phyloP scores from a whole-genome alignment of 208 protist genomes.

The Trypanosomatidae sp. region DNA sequence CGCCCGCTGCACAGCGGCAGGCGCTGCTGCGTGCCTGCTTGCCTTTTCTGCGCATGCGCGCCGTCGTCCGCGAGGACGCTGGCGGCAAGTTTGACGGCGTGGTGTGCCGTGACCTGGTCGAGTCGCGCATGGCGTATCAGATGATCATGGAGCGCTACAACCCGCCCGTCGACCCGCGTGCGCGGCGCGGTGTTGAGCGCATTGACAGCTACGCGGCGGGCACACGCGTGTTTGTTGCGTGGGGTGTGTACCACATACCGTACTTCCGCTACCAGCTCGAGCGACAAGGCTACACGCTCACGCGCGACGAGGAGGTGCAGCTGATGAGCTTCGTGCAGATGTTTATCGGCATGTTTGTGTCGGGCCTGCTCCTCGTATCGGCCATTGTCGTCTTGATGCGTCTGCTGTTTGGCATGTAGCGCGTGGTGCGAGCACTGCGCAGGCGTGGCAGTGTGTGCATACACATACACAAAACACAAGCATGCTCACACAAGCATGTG shows the following conservation, averaged over 20 bases:
- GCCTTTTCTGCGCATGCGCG: constrained; percentile 54
- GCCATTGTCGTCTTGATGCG: not conserved
- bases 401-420: constrained; percentile 1
- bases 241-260: constrained; percentile 76
- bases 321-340: constrained; percentile 48
- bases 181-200: constrained; percentile 55
- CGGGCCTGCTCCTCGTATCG: constrained; percentile 12
- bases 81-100: constrained; percentile 68
- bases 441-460: no score
- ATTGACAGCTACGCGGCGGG: constrained; percentile 60
- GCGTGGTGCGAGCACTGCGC: no score
- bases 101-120: constrained; percentile 47
- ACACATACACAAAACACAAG: no score
- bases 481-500: no score
- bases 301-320: constrained; percentile 38
- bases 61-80: constrained; percentile 19
- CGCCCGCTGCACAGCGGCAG: constrained; percentile 18
- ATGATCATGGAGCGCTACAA: constrained; percentile 56
- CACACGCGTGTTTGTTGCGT: constrained; percentile 43
- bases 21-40: constrained; percentile 24
- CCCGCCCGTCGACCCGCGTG: constrained; percentile 66
- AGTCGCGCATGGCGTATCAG: constrained; percentile 82
- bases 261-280: constrained; percentile 69
- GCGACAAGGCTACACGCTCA: constrained; percentile 36
- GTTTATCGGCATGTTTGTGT: constrained; percentile 17